These are phyloP conservation scores for Debaryomycetaceae sp. DNA, from an alignment of 1,139 yeast genomes.

Conservation along the genomic window DNA sequence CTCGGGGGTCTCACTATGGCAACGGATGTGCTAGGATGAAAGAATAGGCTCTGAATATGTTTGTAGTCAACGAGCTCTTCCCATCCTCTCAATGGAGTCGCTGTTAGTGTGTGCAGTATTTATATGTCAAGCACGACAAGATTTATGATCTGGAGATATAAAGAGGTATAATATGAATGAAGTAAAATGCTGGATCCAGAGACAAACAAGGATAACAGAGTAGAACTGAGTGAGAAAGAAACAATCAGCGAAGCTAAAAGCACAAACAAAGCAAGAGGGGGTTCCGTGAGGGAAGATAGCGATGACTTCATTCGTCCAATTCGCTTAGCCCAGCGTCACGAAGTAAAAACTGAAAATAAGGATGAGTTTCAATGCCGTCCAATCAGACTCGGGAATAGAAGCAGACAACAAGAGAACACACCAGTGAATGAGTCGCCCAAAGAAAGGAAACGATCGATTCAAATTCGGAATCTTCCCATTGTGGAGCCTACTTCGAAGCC, in stretches of 20 bases:
- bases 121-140: neutral
- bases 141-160: neutral
- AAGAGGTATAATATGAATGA: neutral
- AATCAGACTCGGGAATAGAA: slow-evolving; percentile 24
- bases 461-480: slow-evolving; percentile 38
- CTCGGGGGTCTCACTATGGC: too few species aligned
- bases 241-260: neutral
- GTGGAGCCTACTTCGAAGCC: slow-evolving; percentile 9
- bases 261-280: neutral
- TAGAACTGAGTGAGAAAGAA: neutral
- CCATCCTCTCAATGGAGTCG: too few species aligned
- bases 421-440: neutral
- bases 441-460: slow-evolving; percentile 21
- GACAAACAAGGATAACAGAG: neutral
- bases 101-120: neutral
- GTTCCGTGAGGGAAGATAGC: neutral
- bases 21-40: too few species aligned
- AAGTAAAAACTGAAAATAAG: slow-evolving; percentile 6
- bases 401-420: slow-evolving; percentile 6
- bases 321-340: slow-evolving; percentile 29
- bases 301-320: slow-evolving; percentile 25
- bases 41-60: too few species aligned
- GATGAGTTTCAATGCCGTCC: slow-evolving; percentile 36
- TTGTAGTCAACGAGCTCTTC: too few species aligned
- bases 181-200: neutral